These are phyloP conservation scores for Apiospora arundinis DNA, from an alignment of 2,329 filamentous ascomycete genomes.

Conservation along the genomic window DNA sequence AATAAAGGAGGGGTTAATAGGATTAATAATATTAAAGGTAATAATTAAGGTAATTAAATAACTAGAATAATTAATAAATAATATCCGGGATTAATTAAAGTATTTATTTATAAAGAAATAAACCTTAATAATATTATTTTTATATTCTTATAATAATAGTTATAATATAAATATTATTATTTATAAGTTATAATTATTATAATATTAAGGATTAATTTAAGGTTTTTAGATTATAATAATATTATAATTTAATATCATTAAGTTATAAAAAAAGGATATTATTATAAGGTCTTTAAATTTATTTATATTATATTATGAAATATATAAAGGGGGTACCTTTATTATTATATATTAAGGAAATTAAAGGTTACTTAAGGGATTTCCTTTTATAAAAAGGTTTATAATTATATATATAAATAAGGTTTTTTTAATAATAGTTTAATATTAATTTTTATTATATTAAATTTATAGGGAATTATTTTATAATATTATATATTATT, in stretches of 20 bases:
- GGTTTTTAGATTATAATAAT: too few relatives aligned
- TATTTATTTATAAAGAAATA: neutral
- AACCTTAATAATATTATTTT: neutral
- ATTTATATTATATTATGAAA: neutral
- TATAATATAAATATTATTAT: neutral
- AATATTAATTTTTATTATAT: too few relatives aligned
- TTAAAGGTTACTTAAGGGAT: too few relatives aligned
- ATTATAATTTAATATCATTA: too few relatives aligned
- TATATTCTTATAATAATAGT: neutral
- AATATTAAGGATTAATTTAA: neutral
- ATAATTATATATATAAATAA: too few relatives aligned
- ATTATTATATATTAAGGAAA: neutral
- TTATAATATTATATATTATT: too few relatives aligned
- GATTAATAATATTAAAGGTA: neutral
- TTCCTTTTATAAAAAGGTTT: neutral
- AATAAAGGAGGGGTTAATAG: too few relatives aligned
- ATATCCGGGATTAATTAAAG: too few relatives aligned
- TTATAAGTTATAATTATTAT: neutral
- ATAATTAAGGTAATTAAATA: neutral
- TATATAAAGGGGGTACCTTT: too few relatives aligned
- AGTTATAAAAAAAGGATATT: too few relatives aligned
- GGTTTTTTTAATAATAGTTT: too few relatives aligned
- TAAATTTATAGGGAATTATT: too few relatives aligned
- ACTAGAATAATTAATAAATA: neutral
- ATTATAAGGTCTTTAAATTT: neutral